Conservation (phyloP, 2,329 filamentous ascomycete species). For the Talaromyces verruculosus region DNA sequence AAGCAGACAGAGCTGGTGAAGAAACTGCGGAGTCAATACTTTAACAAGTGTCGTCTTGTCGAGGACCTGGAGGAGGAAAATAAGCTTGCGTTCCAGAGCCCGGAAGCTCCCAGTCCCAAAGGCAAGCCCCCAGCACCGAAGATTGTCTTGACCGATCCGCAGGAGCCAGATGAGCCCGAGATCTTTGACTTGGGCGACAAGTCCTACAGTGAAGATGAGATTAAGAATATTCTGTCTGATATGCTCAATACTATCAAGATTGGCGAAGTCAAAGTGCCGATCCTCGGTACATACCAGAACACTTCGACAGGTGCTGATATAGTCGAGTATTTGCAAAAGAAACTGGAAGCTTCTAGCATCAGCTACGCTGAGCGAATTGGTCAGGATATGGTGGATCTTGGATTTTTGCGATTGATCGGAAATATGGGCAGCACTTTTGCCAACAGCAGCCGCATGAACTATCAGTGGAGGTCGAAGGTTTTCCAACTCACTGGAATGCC, state of each 20-base stretch:
- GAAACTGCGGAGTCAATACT: conserved; percentile 93
- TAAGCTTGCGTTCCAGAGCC: conserved; percentile 93
- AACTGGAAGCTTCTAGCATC: conserved; percentile 79
- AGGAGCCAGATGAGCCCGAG: conserved; percentile 71
- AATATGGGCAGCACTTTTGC: conserved; percentile 95
- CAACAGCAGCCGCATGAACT: conserved; percentile 95
- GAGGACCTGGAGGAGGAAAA: conserved; percentile 98
- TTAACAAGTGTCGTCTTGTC: conserved; percentile 96
- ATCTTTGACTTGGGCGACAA: conserved; percentile 88
- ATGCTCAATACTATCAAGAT: conserved; percentile 85
- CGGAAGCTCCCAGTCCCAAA: conserved; percentile 63
- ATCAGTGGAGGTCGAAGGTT: conserved; percentile 92
- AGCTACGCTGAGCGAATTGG: conserved; percentile 93
- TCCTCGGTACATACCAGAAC: conserved; percentile 91
- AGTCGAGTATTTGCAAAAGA: conserved; percentile 88
- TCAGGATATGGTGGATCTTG: conserved; percentile 82
- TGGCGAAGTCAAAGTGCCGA: conserved; percentile 90
- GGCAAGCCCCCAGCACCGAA: conserved; percentile 59
- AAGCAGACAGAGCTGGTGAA: conserved; percentile 85
- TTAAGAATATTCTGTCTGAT: conserved; percentile 85
- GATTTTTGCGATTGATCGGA: conserved; percentile 85
- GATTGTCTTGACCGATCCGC: conserved; percentile 79
- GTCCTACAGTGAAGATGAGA: conserved; percentile 76
- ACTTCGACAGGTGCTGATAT: conserved; percentile 90
- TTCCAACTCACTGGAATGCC: conserved; percentile 85